A percentile compares a stretch with the other conserved stretches of the same genome.
Evolutionary conservation across 257 asterid species (phyloP).

Genomic region (Eustoma russellianum): DNA sequence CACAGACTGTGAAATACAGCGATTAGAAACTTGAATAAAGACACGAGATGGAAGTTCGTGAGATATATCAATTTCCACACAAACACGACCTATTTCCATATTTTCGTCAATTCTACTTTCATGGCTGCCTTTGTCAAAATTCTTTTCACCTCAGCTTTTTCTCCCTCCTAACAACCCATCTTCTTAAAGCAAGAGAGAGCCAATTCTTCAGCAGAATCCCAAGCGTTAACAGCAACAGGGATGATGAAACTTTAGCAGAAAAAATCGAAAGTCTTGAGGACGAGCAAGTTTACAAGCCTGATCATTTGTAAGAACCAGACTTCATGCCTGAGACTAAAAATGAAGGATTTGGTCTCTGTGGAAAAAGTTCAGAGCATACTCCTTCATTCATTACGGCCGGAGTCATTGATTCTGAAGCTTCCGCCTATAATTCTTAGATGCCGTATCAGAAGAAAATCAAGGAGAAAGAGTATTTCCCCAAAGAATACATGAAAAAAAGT

Average conservation of each 20-base stretch:
- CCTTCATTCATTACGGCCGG: conserved; percentile 21
- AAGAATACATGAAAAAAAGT: conserved; percentile 64
- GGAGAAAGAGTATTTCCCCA: conserved; percentile 42
- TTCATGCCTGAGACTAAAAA: conserved; percentile 53
- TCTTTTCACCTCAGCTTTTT: conserved; percentile 40
- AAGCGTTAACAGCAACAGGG: conserved; percentile 22
- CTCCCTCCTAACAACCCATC: conserved; percentile 24
- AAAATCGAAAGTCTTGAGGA: conserved; percentile 16
- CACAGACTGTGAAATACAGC: no score
- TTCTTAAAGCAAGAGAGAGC: conserved; percentile 59
- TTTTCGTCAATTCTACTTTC: no score
- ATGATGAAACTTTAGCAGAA: not conserved
- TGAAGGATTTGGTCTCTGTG: conserved; percentile 60
- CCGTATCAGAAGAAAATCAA: conserved; percentile 2
- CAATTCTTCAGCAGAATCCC: conserved; percentile 72
- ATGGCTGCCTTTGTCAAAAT: conserved; percentile 47
- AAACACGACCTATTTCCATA: no score
- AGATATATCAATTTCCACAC: no score
- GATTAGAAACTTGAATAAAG: no score
- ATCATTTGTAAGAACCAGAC: conserved; percentile 33
- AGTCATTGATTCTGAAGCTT: no score
- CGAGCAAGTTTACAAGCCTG: conserved; percentile 13
- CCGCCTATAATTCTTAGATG: not conserved
- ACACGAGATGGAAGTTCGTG: no score
- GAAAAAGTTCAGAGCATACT: conserved; percentile 53